Evolutionary conservation across 2,329 filamentous ascomycete genomes (phyloP).

Genomic region (Pestalotiopsis sp.): DNA sequence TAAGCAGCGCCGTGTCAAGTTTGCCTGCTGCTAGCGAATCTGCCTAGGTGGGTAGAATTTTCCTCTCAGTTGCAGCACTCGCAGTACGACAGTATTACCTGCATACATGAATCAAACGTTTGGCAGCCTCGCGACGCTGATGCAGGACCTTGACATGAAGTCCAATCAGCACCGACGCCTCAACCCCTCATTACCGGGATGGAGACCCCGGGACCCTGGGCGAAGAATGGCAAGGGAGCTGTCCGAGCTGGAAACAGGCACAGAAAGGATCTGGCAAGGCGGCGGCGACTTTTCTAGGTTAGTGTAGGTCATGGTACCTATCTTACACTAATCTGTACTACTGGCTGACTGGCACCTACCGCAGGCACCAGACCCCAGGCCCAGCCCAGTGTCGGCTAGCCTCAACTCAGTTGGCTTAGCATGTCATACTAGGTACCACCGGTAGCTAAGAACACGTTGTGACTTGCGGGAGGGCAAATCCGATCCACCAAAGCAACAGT

Average conservation of each 20-base stretch:
- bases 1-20: too few species aligned
- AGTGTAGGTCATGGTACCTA: neutral
- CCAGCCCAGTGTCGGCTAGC: neutral
- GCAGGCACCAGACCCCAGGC: neutral
- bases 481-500: neutral
- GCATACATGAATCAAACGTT: too few species aligned
- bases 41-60: too few species aligned
- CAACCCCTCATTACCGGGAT: slow-evolving; percentile 8
- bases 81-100: too few species aligned
- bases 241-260: neutral
- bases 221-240: neutral
- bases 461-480: neutral
- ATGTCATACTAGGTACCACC: neutral
- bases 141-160: slow-evolving; percentile 5
- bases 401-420: neutral
- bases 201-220: neutral
- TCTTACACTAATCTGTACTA: too few species aligned
- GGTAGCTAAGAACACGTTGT: slow-evolving; percentile 17
- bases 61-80: too few species aligned
- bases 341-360: neutral
- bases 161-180: slow-evolving; percentile 6
- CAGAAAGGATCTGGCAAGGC: slow-evolving; percentile 2
- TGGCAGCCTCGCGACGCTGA: slow-evolving; percentile 5
- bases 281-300: slow-evolving; percentile 1
- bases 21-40: too few species aligned